These are phyloP conservation scores for Tothia fuscella DNA, from an alignment of 2,329 filamentous ascomycete species.

Conservation along the genomic window DNA sequence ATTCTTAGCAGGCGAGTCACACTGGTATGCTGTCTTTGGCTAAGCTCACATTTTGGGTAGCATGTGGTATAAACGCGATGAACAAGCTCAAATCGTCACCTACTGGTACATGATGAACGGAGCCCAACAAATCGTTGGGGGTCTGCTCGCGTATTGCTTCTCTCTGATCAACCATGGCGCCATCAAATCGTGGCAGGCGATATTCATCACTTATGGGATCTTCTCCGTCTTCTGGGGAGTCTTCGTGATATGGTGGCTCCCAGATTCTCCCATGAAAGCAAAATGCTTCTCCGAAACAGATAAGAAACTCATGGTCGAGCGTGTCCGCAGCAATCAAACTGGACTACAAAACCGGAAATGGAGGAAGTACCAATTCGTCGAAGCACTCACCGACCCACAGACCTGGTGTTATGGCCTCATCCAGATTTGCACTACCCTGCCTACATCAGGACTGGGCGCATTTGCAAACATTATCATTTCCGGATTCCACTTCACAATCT, in stretches of 20 bases:
- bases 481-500: conserved; percentile 50
- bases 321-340: conserved; percentile 33
- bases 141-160: conserved; percentile 49
- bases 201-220: conserved; percentile 55
- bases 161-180: conserved; percentile 31
- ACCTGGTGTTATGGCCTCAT: conserved; percentile 53
- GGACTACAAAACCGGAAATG: conserved; percentile 31
- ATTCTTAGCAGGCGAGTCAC: conserved; percentile 40
- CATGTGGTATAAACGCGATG: conserved; percentile 61
- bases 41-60: conserved; percentile 2
- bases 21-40: not conserved
- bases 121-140: conserved; percentile 59
- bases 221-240: conserved; percentile 52
- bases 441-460: conserved; percentile 59
- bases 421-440: conserved; percentile 59
- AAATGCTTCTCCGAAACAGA: conserved; percentile 56
- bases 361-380: conserved; percentile 12
- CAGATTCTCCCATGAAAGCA: conserved; percentile 59
- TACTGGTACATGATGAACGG: conserved; percentile 72
- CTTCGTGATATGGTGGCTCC: conserved; percentile 52
- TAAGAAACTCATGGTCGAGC: conserved; percentile 43
- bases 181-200: conserved; percentile 54
- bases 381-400: conserved; percentile 17
- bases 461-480: conserved; percentile 67
- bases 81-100: conserved; percentile 54